phyloP scores from a whole-genome alignment of 2,329 filamentous ascomycete genomes.

The Nannizziopsis barbatae region DNA sequence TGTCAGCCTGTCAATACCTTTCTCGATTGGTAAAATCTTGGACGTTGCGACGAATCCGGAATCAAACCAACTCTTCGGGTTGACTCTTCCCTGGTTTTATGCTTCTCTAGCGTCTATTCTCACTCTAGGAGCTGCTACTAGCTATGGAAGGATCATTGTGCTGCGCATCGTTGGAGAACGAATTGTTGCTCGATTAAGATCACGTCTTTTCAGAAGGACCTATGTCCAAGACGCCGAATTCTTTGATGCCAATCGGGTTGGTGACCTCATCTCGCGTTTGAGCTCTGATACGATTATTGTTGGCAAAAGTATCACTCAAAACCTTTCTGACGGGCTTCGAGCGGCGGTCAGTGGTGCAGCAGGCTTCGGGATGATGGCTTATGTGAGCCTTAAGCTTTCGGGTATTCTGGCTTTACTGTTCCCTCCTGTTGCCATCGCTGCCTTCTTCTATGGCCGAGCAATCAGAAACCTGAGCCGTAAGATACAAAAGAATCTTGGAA shows the following conservation, averaged over 20 bases:
- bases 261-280: conserved; percentile 88
- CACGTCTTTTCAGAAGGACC: conserved; percentile 79
- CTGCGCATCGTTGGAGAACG: conserved; percentile 89
- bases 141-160: conserved; percentile 88
- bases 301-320: conserved; percentile 96
- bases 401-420: conserved; percentile 77
- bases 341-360: conserved; percentile 81
- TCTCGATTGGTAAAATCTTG: conserved; percentile 90
- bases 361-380: conserved; percentile 89
- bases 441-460: conserved; percentile 80
- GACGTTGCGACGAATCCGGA: conserved; percentile 73
- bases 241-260: conserved; percentile 94
- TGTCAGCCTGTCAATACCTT: conserved; percentile 92
- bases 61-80: conserved; percentile 60
- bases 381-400: conserved; percentile 81
- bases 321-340: conserved; percentile 88
- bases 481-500: conserved; percentile 88
- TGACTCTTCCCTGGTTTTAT: conserved; percentile 83
- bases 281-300: conserved; percentile 96
- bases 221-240: conserved; percentile 98
- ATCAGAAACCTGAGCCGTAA: conserved; percentile 82
- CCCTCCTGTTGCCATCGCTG: conserved; percentile 78
- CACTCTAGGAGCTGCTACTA: conserved; percentile 72
- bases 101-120: conserved; percentile 64
- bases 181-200: conserved; percentile 79